phyloP scores from a whole-genome alignment of 305 asterid genomes.

The Plantago rigida region DNA sequence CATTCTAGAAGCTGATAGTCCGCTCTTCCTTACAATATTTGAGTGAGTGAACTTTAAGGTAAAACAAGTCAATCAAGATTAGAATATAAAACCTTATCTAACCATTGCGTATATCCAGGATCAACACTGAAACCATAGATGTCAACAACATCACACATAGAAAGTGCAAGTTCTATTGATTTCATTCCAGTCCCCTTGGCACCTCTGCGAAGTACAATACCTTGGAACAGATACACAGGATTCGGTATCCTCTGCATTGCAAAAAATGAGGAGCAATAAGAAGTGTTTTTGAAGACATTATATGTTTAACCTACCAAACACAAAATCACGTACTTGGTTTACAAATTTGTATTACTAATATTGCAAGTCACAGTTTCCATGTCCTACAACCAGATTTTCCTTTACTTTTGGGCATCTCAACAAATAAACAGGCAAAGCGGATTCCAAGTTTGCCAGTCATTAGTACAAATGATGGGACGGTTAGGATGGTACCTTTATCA shows the following conservation, averaged over 20 bases:
- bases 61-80: background rate
- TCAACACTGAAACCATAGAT: slow-evolving; percentile 95
- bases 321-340: slow-evolving; percentile 7
- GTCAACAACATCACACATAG: slow-evolving; percentile 94
- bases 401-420: background rate
- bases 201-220: slow-evolving; percentile 91
- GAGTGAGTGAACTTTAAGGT: slow-evolving; percentile 22
- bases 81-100: slow-evolving; percentile 23
- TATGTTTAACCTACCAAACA: background rate
- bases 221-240: slow-evolving; percentile 97
- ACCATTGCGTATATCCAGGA: slow-evolving; percentile 99
- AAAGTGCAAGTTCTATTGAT: slow-evolving; percentile 91
- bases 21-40: slow-evolving; percentile 96
- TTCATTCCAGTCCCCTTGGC: slow-evolving; percentile 99
- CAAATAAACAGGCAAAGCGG: background rate
- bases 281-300: slow-evolving; percentile 9
- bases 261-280: slow-evolving; percentile 22
- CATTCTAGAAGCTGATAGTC: slow-evolving; percentile 97
- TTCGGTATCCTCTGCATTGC: slow-evolving; percentile 61
- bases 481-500: slow-evolving; percentile 59
- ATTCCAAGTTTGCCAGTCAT: too few species aligned
- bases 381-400: background rate
- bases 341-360: background rate
- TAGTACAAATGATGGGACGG: too few species aligned
- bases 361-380: background rate